Percentiles rank a stretch among this genome's conserved stretches.
Evolutionary conservation across 768 basidiomycete species (phyloP).

Genomic region (Boletus rubescentipes): DNA sequence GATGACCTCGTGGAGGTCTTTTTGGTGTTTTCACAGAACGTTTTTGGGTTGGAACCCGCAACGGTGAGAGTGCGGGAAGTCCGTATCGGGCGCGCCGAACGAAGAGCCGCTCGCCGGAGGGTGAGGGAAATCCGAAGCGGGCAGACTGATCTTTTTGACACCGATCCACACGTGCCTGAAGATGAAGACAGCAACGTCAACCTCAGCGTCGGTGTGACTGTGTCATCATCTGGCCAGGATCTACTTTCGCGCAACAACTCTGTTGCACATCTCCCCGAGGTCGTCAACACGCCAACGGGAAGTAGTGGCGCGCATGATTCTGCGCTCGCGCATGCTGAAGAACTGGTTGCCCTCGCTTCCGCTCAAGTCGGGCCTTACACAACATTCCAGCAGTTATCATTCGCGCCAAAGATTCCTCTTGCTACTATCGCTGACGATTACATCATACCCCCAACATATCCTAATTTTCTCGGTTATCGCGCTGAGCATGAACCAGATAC

Average conservation of each 20-base stretch:
- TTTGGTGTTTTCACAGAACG: constrained; percentile 86
- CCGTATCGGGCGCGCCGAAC: constrained; percentile 83
- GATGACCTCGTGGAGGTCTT: constrained; percentile 93
- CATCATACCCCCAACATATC: constrained; percentile 89
- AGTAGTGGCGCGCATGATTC: constrained; percentile 29
- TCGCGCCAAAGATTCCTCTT: constrained; percentile 85
- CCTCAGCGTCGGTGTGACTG: constrained; percentile 62
- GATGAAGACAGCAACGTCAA: constrained; percentile 60
- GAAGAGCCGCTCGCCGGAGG: constrained; percentile 78
- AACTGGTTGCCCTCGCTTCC: constrained; percentile 63
- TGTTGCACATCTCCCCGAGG: constrained; percentile 25
- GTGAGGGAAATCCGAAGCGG: constrained; percentile 62
- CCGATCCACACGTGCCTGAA: constrained; percentile 41
- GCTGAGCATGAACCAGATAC: constrained; percentile 59
- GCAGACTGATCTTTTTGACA: constrained; percentile 45
- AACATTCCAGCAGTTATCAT: constrained; percentile 87
- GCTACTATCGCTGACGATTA: constrained; percentile 88
- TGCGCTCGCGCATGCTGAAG: constrained; percentile 54
- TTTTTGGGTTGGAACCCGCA: constrained; percentile 89
- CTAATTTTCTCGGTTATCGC: constrained; percentile 71
- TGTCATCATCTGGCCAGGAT: constrained; percentile 44
- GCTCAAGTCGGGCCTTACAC: constrained; percentile 82
- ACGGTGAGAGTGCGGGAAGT: constrained; percentile 95
- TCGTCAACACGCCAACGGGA: constrained; percentile 29
- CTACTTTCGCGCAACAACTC: constrained; percentile 31